Conservation (phyloP, 2,329 filamentous ascomycete species). For the Coniochaeta ligniaria region DNA sequence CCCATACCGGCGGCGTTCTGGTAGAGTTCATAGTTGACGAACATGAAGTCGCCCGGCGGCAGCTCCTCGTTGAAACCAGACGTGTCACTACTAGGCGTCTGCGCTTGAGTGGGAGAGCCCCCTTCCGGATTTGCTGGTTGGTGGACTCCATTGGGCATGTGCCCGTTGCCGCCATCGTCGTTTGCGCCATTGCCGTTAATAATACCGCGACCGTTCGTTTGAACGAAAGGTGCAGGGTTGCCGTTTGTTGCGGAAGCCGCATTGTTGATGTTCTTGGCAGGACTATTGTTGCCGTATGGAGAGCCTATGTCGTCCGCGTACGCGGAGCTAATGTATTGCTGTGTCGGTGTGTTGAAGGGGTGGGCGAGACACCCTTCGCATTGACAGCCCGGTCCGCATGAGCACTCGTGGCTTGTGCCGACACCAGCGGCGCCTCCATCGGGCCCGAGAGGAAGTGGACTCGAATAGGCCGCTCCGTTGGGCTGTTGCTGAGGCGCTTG, state of each 20-base stretch:
- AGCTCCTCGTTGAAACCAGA: constrained; percentile 43
- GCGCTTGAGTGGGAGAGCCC: constrained; percentile 29
- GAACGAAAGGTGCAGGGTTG: neutral
- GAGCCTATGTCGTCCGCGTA: constrained; percentile 6
- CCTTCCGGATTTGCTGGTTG: constrained; percentile 3
- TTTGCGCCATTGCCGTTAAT: neutral
- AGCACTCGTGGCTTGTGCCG: constrained; percentile 38
- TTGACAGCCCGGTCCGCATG: constrained; percentile 58
- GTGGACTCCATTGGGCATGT: neutral
- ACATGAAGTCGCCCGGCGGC: constrained; percentile 49
- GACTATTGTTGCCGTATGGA: constrained; percentile 8
- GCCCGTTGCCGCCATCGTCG: neutral
- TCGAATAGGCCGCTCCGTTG: neutral
- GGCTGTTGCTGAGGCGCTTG: constrained; percentile 17
- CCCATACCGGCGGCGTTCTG: neutral
- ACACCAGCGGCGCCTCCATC: constrained; percentile 3
- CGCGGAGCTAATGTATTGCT: constrained; percentile 27
- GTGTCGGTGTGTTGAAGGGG: constrained; percentile 54
- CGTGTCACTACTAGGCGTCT: constrained; percentile 40
- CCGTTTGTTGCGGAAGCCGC: constrained; percentile 4
- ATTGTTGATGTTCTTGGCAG: constrained; percentile 2
- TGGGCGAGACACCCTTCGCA: constrained; percentile 63
- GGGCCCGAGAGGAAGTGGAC: neutral
- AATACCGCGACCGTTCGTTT: neutral
- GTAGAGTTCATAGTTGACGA: constrained; percentile 45